Base-by-base conservation (phyloP, 2,329 filamentous ascomycete genomes). In the Elsinoe arachidis region DNA sequence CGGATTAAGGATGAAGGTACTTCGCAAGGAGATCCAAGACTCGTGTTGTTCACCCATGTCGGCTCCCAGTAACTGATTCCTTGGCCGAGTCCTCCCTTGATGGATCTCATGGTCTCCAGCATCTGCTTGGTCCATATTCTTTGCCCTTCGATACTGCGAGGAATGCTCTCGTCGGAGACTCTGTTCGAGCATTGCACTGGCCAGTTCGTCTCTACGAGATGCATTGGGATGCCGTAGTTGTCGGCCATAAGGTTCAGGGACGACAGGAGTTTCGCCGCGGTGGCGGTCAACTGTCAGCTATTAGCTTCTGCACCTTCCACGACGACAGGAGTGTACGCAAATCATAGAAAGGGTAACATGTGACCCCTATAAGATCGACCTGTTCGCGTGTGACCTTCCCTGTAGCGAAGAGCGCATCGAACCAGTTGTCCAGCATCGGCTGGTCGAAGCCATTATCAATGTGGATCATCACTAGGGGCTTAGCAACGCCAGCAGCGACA, bases 381-480 rank as follows among this genome's bases (percentile, higher is more conserved):
- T 69, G 67, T 1, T 55, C 55, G 3, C 59, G 58, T 26, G 61
- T 59, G 11, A 70, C 68, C 15, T 63, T 64, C 7, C 67, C 67
- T 7, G 65, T 68, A 2, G 61, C 66, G 1, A 63, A 63, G 30
- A 70, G 49, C n/a, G 64, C 62, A n/a, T 58, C 60, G 56, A 68
- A 71, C 69, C 69, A 71, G 3, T 65, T 61, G 14, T 63, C 39
- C 51, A 69, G 67, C 19, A 67, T 26, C 0, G 65, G 65, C n/a
- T 65, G 30, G 58, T 71, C 62, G 58, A 63, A 71, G 14, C 68
- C 68, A 52, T 70, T 65, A 56, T 70, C 67, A 19, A 70, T 66
- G 39, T 71, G 68, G 37, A 70, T 69, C 69, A 70, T 70, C 54
- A 69, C 62, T 14, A 65, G 57, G 6, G 69, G 69, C 49, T 65